phyloP scores from a whole-genome alignment of 106 monocot species.

The Iris macrosiphon region DNA sequence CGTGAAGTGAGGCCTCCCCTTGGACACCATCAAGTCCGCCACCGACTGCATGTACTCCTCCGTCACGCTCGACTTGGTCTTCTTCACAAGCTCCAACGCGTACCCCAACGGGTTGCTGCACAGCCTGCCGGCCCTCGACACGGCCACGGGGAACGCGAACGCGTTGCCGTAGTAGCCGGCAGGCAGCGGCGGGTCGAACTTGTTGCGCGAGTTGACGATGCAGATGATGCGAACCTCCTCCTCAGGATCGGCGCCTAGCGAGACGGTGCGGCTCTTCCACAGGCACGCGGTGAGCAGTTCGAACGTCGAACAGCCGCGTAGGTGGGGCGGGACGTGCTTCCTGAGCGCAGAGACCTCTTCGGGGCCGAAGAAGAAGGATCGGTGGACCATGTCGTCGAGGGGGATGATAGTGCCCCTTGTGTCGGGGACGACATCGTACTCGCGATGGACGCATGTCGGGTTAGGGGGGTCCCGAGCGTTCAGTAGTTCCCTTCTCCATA shows the following conservation, averaged over 20 bases:
- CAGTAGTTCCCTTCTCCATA: slow-evolving; percentile 26
- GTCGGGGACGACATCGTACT: slow-evolving; percentile 12
- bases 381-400: slow-evolving; percentile 11
- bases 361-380: slow-evolving; percentile 44
- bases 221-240: slow-evolving; percentile 33
- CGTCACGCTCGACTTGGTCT: slow-evolving; percentile 34
- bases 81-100: slow-evolving; percentile 43
- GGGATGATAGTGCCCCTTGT: slow-evolving; percentile 8
- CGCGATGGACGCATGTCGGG: slow-evolving; percentile 23
- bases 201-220: slow-evolving; percentile 39
- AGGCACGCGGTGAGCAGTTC: slow-evolving; percentile 33
- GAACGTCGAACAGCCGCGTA: slow-evolving; percentile 16
- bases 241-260: slow-evolving; percentile 12
- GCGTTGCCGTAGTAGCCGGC: slow-evolving; percentile 74
- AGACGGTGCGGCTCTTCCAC: slow-evolving; percentile 23
- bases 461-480: slow-evolving; percentile 7
- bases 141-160: slow-evolving; percentile 41
- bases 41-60: slow-evolving; percentile 47
- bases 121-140: slow-evolving; percentile 28
- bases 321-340: slow-evolving; percentile 11
- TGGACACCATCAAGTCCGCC: slow-evolving; percentile 51
- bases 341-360: slow-evolving; percentile 21
- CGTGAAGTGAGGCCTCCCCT: slow-evolving; percentile 40
- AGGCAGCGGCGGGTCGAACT: slow-evolving; percentile 18
- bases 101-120: slow-evolving; percentile 33